A percentile compares a stretch with the other conserved stretches of the same genome.
Evolutionary conservation across 495 filamentous ascomycete genomes (phyloP).

Genomic region (Sordaria brevicollis): DNA sequence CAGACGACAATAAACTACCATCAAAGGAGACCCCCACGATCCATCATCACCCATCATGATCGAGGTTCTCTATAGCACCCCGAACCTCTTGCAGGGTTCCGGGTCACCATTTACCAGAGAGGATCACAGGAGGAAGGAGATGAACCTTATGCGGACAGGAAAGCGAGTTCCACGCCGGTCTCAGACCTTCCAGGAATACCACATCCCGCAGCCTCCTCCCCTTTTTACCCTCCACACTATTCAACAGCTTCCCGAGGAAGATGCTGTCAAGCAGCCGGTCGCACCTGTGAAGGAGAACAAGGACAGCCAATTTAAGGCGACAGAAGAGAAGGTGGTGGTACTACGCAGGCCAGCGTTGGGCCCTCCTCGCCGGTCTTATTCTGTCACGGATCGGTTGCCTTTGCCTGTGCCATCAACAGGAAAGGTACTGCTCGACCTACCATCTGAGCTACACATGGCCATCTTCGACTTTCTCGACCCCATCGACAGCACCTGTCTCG

Average conservation of each 20-base stretch:
- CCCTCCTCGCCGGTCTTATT: constrained; percentile 34
- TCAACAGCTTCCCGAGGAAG: constrained; percentile 4
- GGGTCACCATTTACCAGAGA: constrained; percentile 15
- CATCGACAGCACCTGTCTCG: constrained; percentile 45
- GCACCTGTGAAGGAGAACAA: not conserved
- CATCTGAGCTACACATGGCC: constrained; percentile 46
- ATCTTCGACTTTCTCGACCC: constrained; percentile 45
- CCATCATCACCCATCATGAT: constrained; percentile 15
- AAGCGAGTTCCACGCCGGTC: constrained; percentile 21
- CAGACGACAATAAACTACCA: not conserved
- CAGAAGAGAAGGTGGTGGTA: not conserved
- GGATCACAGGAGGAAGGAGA: constrained; percentile 18
- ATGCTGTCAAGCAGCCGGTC: not conserved
- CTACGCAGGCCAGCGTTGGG: constrained; percentile 16
- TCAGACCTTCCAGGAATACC: constrained; percentile 24
- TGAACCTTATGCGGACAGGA: constrained; percentile 1
- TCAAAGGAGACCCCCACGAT: not conserved
- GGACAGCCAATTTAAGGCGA: not conserved
- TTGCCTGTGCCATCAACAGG: constrained; percentile 27
- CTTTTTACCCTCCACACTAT: constrained; percentile 11
- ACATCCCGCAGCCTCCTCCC: constrained; percentile 10
- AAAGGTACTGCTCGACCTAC: constrained; percentile 36
- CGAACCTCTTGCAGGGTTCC: constrained; percentile 4
- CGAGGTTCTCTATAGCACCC: constrained; percentile 14
- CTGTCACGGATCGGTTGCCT: constrained; percentile 37